Percentiles rank a stretch among this genome's conserved stretches.
Evolutionary conservation across 768 basidiomycete species (phyloP).

Genomic region (Agaricus sinodeliciosus): DNA sequence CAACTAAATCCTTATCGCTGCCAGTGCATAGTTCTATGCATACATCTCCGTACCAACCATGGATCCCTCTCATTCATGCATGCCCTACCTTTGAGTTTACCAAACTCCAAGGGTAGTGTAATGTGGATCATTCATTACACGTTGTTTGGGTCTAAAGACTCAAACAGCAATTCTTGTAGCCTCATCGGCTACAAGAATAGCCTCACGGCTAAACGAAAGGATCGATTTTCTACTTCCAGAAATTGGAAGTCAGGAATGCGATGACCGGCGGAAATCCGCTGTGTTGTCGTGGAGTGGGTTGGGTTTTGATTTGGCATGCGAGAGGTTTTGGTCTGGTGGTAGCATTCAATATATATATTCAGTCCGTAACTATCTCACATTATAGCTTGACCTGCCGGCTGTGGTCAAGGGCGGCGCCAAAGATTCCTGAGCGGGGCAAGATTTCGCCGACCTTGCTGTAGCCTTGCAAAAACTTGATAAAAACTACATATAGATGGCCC

Average conservation of each 20-base stretch:
- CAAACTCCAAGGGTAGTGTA: not conserved
- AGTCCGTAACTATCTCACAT: no score
- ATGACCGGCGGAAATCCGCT: not conserved
- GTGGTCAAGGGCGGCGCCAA: no score
- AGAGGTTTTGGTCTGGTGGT: not conserved
- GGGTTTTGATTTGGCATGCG: conserved; percentile 1
- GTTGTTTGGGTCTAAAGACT: no score
- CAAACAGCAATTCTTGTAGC: no score
- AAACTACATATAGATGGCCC: no score
- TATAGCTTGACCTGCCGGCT: no score
- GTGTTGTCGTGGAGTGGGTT: not conserved
- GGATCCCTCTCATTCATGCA: not conserved
- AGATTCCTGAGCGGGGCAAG: no score
- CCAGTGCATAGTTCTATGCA: conserved; percentile 5
- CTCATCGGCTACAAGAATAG: no score
- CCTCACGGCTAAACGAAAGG: not conserved
- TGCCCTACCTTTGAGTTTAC: not conserved
- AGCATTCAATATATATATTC: no score
- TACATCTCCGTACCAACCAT: not conserved
- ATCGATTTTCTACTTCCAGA: not conserved
- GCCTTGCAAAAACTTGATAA: no score
- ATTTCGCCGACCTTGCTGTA: no score
- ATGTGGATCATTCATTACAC: no score
- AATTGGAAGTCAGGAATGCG: not conserved
- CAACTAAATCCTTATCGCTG: conserved; percentile 2